phyloP scores from a whole-genome alignment of 768 basidiomycete species.

The Pleurotus pulmonarius region DNA sequence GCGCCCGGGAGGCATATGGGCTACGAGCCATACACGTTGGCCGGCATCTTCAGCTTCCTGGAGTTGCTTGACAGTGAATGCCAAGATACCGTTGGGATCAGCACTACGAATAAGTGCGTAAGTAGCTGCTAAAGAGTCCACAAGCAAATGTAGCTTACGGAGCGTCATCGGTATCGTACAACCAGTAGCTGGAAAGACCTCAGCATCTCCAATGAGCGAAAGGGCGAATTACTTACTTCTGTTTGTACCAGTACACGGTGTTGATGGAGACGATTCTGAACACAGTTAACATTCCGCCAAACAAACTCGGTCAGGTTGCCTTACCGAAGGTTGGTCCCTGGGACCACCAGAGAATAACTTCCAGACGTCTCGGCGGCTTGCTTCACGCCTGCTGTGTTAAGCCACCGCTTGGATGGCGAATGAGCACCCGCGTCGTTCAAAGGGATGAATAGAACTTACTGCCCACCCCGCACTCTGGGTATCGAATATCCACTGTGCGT shows the following conservation, averaged over 20 bases:
- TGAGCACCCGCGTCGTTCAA: background rate
- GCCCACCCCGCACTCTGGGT: slow-evolving; percentile 45
- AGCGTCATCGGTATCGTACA: slow-evolving; percentile 46
- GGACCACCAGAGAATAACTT: slow-evolving; percentile 46
- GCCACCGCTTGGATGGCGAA: slow-evolving; percentile 36
- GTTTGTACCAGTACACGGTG: slow-evolving; percentile 59
- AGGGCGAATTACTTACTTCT: slow-evolving; percentile 34
- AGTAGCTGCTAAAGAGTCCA: background rate
- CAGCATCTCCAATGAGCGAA: background rate
- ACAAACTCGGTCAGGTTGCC: background rate
- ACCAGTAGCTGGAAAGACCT: slow-evolving; percentile 42
- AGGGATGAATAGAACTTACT: slow-evolving; percentile 23
- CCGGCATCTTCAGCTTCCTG: slow-evolving; percentile 59
- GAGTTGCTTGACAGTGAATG: slow-evolving; percentile 48
- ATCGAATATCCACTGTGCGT: slow-evolving; percentile 57
- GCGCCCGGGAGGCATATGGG: slow-evolving; percentile 52
- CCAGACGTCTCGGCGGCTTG: slow-evolving; percentile 48
- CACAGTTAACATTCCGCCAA: background rate
- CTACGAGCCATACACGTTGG: slow-evolving; percentile 60
- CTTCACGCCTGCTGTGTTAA: slow-evolving; percentile 35
- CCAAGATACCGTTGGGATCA: slow-evolving; percentile 60
- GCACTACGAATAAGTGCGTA: slow-evolving; percentile 14
- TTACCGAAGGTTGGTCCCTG: slow-evolving; percentile 49
- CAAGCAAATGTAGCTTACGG: slow-evolving; percentile 29
- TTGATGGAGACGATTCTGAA: slow-evolving; percentile 56